Conservation (phyloP, 306 rosid genomes). For the Benincasa hispida region DNA sequence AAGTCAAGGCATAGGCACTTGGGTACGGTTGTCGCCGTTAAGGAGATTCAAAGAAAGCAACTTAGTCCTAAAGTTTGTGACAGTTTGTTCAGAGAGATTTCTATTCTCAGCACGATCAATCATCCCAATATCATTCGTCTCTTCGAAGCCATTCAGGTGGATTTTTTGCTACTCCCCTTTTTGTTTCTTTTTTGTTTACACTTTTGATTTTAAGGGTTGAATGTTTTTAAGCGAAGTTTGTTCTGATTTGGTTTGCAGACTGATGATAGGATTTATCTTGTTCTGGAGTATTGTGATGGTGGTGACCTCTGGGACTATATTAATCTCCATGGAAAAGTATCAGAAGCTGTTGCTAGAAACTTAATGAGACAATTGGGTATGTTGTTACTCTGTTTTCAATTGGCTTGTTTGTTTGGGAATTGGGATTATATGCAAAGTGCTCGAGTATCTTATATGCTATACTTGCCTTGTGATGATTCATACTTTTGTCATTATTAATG, state of each 20-base stretch:
- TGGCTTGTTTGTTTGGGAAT: not conserved
- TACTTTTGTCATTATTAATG: not conserved
- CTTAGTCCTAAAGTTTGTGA: conserved; percentile 62
- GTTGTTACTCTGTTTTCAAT: not conserved
- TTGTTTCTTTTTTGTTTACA: not conserved
- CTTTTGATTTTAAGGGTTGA: not conserved
- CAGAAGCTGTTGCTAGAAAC: conserved; percentile 64
- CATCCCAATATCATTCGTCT: conserved; percentile 78
- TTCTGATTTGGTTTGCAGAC: conserved; percentile 35
- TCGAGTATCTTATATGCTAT: not conserved
- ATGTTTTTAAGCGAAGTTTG: not conserved
- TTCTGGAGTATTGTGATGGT: conserved; percentile 90
- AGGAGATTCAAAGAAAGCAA: conserved; percentile 58
- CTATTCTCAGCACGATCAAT: conserved; percentile 64
- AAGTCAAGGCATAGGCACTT: conserved; percentile 46
- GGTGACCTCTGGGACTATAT: conserved; percentile 77
- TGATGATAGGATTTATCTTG: conserved; percentile 68
- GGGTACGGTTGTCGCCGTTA: conserved; percentile 75
- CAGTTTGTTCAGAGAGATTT: conserved; percentile 61
- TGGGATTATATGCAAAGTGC: not conserved
- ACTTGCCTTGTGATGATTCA: not conserved
- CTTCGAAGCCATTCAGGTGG: conserved; percentile 55
- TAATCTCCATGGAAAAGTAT: conserved; percentile 48
- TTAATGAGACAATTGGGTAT: conserved; percentile 91
- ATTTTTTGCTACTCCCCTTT: not conserved